A percentile compares a stretch with the other conserved stretches of the same genome.
Conservation (phyloP, 1,284 basidiomycete genomes). For the Sparassis latifolia region DNA sequence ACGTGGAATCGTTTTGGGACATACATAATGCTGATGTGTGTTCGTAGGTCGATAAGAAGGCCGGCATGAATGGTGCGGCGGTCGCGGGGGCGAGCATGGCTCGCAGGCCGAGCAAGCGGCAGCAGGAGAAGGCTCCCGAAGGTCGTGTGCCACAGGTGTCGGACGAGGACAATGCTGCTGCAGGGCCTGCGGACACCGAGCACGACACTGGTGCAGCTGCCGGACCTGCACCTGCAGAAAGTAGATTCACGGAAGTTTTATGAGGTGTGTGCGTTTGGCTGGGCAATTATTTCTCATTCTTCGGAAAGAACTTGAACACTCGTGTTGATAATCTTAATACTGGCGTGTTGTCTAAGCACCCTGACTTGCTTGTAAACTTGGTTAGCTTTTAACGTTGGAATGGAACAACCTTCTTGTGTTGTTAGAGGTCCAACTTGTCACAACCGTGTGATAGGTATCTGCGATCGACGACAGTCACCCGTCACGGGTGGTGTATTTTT, state of each 20-base stretch:
- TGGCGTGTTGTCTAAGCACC: too few species aligned
- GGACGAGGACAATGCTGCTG: slow-evolving; percentile 14
- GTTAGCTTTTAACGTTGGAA: too few species aligned
- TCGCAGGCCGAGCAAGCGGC: slow-evolving; percentile 49
- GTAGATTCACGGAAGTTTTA: slow-evolving; percentile 31
- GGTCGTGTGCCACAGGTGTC: slow-evolving; percentile 33
- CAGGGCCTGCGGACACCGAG: slow-evolving; percentile 16
- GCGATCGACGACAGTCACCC: too few species aligned
- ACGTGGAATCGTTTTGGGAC: background rate
- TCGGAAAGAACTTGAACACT: too few species aligned
- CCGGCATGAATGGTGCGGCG: slow-evolving; percentile 2
- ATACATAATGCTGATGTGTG: background rate
- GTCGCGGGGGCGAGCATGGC: slow-evolving; percentile 29
- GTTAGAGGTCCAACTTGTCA: too few species aligned
- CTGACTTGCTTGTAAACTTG: too few species aligned
- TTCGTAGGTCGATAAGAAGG: slow-evolving; percentile 26
- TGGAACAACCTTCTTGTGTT: too few species aligned
- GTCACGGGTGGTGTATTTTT: too few species aligned
- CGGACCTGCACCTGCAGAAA: slow-evolving; percentile 36
- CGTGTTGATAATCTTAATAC: too few species aligned
- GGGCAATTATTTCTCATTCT: too few species aligned
- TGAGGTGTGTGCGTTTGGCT: slow-evolving; percentile 1
- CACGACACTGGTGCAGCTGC: slow-evolving; percentile 14
- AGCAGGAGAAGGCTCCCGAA: slow-evolving; percentile 68
- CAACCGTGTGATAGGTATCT: too few species aligned